Evolutionary conservation across 805 yeast species (phyloP), one percentile per base, ranked within the genome.

Genomic region (Lachancea dasiensis): DNA sequence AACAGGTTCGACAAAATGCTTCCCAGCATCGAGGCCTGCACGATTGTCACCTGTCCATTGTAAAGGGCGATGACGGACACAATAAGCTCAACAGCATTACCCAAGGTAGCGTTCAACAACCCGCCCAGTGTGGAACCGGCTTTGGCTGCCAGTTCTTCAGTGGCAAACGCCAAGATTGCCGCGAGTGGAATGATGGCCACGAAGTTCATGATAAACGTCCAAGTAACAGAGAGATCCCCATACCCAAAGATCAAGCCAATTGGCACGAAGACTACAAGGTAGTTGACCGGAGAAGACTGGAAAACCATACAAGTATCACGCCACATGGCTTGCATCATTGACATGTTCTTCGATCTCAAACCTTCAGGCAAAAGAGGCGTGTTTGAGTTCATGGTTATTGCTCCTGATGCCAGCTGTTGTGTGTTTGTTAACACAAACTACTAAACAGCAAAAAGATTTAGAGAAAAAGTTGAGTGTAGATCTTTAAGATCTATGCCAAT

Each of bases 11-110:
- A 85, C 41, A 92, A 69, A 44, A 92, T 85, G 37, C 95, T 82
- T 22, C 98, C 98, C 41, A 92, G 73, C 97, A 92, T 90, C 15
- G 95, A 84, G 2, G 97, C 95, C 64, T 92, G 97, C 20, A 92
- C 97, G 53, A 92, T 89, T 46, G 95, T 73, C 36, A 92, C 78
- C 63, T 92, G 97, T 49, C 86, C 84, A 30, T 84, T 81, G 49
- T 65, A 70, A 52, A 92, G 69, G 1, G 98, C 98, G 49, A 92
- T 86, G 19, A 92, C 69, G 1, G 95, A 84, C 24, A 92, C 97
- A 60, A 92, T 92, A 43, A 92, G 77, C 65, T 92, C 98, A 16
- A 92, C 96, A 2, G 97, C 97, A 60, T 92, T 92, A 42, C 98
- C 98, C 59, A 92, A 86, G 7, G 97, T 89, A 2, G 98, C 98